Evolutionary conservation across 345 rosid species (phyloP).

Genomic region (Odontarrhena argentea): DNA sequence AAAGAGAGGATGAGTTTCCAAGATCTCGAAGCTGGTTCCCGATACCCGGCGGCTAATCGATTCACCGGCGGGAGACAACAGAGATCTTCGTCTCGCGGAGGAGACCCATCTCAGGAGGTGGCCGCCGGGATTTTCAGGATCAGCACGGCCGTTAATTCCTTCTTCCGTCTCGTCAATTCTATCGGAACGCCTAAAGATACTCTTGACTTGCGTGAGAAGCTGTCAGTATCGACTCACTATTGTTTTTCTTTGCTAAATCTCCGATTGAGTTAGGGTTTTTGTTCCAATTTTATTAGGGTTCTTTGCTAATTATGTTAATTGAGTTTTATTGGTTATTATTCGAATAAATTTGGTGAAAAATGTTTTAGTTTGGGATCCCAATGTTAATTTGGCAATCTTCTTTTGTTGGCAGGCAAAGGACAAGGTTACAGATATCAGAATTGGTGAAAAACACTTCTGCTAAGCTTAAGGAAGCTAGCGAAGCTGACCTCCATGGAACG

Average conservation of each 20-base stretch:
- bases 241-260: constrained; percentile 18
- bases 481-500: constrained; percentile 53
- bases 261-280: constrained; percentile 8
- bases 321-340: too few relatives aligned
- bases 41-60: constrained; percentile 29
- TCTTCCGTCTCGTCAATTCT: constrained; percentile 70
- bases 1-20: constrained; percentile 57
- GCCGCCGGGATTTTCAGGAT: constrained; percentile 75
- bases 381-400: background rate
- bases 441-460: constrained; percentile 70
- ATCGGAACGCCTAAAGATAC: constrained; percentile 82
- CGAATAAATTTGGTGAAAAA: too few relatives aligned
- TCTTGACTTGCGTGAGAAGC: constrained; percentile 60
- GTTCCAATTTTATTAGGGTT: background rate
- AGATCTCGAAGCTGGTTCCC: constrained; percentile 57
- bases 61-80: constrained; percentile 34
- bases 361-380: too few relatives aligned
- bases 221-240: constrained; percentile 44
- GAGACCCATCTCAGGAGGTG: constrained; percentile 62
- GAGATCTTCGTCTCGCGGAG: constrained; percentile 32
- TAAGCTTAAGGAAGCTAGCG: constrained; percentile 70
- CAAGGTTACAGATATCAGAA: constrained; percentile 62
- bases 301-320: too few relatives aligned
- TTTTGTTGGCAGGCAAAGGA: constrained; percentile 53
- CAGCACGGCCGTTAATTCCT: constrained; percentile 65